phyloP scores from a whole-genome alignment of 2,329 filamentous ascomycete species.

The Bipolaris victoriae region DNA sequence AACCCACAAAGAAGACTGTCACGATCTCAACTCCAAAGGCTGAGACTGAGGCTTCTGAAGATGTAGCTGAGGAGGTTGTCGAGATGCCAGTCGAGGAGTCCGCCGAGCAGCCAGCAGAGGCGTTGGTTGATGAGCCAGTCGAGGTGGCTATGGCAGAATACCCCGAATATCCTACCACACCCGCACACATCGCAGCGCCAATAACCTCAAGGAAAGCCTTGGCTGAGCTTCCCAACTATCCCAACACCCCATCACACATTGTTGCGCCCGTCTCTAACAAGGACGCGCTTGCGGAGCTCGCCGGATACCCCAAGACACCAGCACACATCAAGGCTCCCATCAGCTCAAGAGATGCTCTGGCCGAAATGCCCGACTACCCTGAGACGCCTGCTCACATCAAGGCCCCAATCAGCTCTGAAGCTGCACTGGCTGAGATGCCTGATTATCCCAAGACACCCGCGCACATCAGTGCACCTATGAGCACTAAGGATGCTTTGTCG shows the following conservation, averaged over 20 bases:
- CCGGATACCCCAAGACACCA: constrained; percentile 35
- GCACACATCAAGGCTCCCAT: constrained; percentile 30
- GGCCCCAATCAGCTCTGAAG: constrained; percentile 4
- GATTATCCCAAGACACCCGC: constrained; percentile 23
- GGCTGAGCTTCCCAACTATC: constrained; percentile 28
- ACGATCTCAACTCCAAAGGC: constrained; percentile 19
- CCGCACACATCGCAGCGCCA: constrained; percentile 23
- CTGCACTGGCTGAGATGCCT: constrained; percentile 8
- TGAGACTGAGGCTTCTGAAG: constrained; percentile 14
- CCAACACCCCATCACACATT: constrained; percentile 34
- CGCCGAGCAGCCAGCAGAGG: background rate
- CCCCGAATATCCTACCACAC: constrained; percentile 19
- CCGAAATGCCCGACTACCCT: constrained; percentile 22
- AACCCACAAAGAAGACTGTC: constrained; percentile 29
- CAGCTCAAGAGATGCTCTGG: constrained; percentile 22
- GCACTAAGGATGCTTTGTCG: constrained; percentile 13
- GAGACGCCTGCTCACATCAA: constrained; percentile 16
- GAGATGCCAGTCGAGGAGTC: background rate
- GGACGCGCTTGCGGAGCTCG: constrained; percentile 26
- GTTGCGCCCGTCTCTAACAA: constrained; percentile 23
- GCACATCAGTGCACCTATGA: constrained; percentile 13
- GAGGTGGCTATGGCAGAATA: constrained; percentile 34
- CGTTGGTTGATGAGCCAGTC: background rate
- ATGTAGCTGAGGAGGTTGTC: constrained; percentile 16
- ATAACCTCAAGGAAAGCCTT: constrained; percentile 26